A percentile compares a stretch with the other conserved stretches of the same genome.
Conservation (phyloP, 2,329 filamentous ascomycete genomes). For the Exophiala dermatitidis region DNA sequence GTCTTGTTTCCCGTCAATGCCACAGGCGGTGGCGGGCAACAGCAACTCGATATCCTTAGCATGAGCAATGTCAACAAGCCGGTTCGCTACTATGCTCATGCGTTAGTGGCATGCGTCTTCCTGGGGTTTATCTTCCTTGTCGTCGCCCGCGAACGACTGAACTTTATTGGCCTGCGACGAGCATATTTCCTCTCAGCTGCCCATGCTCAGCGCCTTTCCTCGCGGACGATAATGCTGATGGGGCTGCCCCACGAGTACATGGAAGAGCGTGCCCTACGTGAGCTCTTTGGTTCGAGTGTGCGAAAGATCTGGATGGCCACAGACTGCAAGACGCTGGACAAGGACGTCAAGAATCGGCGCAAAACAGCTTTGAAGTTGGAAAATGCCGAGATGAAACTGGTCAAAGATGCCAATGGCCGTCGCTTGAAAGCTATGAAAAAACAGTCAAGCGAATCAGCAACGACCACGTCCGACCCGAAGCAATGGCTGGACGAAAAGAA, state of each 20-base stretch:
- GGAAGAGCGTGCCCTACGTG: constrained; percentile 63
- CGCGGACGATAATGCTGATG: constrained; percentile 79
- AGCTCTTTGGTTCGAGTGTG: constrained; percentile 70
- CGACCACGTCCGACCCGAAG: constrained; percentile 26
- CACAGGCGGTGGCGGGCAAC: constrained; percentile 63
- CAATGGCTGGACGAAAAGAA: constrained; percentile 59
- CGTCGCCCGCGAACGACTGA: constrained; percentile 79
- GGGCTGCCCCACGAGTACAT: constrained; percentile 73
- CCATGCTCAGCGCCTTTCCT: constrained; percentile 77
- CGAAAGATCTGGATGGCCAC: constrained; percentile 75
- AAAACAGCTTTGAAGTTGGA: constrained; percentile 72
- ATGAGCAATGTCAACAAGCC: constrained; percentile 65
- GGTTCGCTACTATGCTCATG: constrained; percentile 70
- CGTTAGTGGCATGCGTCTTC: constrained; percentile 68
- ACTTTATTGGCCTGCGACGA: constrained; percentile 83
- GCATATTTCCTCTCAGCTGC: constrained; percentile 81
- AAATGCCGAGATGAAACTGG: constrained; percentile 75
- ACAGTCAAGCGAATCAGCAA: constrained; percentile 52
- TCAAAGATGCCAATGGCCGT: constrained; percentile 66
- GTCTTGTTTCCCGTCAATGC: constrained; percentile 80
- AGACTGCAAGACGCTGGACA: constrained; percentile 67
- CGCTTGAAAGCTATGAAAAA: constrained; percentile 49
- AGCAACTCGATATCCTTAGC: constrained; percentile 68
- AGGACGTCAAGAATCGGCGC: constrained; percentile 72
- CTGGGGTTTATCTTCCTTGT: constrained; percentile 81